Percentiles rank a stretch among this genome's conserved stretches.
Evolutionary conservation across 257 asterid species (phyloP).

Genomic region (Eucommia ulmoides): DNA sequence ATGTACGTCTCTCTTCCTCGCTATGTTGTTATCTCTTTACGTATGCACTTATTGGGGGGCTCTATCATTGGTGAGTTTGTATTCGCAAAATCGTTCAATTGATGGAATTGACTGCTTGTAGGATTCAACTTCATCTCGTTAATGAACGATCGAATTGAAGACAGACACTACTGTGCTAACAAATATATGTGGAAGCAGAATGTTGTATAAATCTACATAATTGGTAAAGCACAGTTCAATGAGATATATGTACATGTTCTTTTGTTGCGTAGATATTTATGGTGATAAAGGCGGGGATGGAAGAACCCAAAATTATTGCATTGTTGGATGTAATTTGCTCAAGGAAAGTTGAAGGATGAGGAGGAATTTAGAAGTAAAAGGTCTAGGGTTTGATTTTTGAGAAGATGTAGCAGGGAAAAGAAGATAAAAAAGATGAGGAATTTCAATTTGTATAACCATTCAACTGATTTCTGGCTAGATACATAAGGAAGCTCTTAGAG

Average conservation of each 20-base stretch:
- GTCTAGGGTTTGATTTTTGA: too few species aligned
- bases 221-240: not conserved
- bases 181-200: too few species aligned
- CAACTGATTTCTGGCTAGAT: too few species aligned
- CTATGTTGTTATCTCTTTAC: not conserved
- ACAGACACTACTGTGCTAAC: not conserved
- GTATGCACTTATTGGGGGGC: not conserved
- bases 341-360: too few species aligned
- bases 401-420: too few species aligned
- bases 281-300: not conserved
- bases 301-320: not conserved
- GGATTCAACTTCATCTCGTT: not conserved
- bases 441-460: too few species aligned
- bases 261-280: not conserved
- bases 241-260: not conserved
- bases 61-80: not conserved
- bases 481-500: too few species aligned
- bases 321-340: not conserved
- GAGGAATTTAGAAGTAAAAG: too few species aligned
- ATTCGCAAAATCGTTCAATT: not conserved
- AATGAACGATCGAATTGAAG: not conserved
- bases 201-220: too few species aligned
- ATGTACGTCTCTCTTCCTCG: conserved; percentile 22
- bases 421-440: too few species aligned
- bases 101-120: not conserved